These are phyloP conservation scores for Mortierella sp. DNA, from an alignment of 371 early-diverging fungal species.

Conservation along the genomic window DNA sequence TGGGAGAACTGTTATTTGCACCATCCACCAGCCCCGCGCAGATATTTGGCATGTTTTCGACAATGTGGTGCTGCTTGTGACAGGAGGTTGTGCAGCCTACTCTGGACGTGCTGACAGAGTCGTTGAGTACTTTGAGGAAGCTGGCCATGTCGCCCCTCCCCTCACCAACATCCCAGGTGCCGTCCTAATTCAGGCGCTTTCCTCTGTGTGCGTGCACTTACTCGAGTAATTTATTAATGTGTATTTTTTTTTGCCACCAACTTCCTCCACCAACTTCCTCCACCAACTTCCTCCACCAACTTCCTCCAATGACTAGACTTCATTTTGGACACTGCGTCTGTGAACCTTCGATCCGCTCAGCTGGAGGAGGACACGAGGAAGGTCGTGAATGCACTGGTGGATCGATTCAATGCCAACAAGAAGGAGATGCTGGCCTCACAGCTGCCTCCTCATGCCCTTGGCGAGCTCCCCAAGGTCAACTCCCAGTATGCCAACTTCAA, in stretches of 20 bases:
- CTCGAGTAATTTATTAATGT: background rate
- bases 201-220: background rate
- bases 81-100: slow-evolving; percentile 48
- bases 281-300: no score
- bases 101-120: slow-evolving; percentile 56
- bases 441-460: slow-evolving; percentile 13
- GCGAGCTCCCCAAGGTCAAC: slow-evolving; percentile 34
- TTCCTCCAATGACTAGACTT: slow-evolving; percentile 30
- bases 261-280: no score
- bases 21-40: slow-evolving; percentile 52
- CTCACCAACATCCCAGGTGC: slow-evolving; percentile 54
- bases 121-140: slow-evolving; percentile 52
- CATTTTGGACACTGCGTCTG: slow-evolving; percentile 51
- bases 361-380: slow-evolving; percentile 38
- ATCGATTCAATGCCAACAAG: slow-evolving; percentile 41
- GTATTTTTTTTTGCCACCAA: background rate
- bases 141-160: slow-evolving; percentile 42
- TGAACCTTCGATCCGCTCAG: slow-evolving; percentile 33
- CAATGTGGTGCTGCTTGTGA: slow-evolving; percentile 49
- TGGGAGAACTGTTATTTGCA: slow-evolving; percentile 52
- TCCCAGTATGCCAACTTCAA: slow-evolving; percentile 34
- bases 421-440: slow-evolving; percentile 36
- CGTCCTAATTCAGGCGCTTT: background rate
- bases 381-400: slow-evolving; percentile 29
- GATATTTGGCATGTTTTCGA: slow-evolving; percentile 58